phyloP scores from a whole-genome alignment of 306 rosid species.

The Casuarina cunninghamiana region DNA sequence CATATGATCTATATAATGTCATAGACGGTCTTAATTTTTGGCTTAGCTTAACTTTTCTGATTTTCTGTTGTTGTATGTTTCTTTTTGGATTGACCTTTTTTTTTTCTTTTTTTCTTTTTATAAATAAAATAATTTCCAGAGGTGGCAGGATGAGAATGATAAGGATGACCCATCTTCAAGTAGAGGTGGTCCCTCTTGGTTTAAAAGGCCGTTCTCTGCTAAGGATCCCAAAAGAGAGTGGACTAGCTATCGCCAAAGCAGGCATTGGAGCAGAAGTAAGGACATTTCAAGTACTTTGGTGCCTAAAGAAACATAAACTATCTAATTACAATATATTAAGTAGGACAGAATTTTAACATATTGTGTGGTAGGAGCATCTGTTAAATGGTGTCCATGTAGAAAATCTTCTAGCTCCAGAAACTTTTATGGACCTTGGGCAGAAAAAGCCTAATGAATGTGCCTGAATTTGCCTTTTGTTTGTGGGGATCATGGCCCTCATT shows the following conservation, averaged over 20 bases:
- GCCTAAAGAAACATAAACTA: neutral
- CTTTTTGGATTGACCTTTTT: neutral
- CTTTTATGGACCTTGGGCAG: neutral
- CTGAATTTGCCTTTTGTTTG: neutral
- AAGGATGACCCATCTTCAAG: conserved; percentile 46
- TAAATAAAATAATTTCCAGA: conserved; percentile 20
- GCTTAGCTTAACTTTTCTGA: neutral
- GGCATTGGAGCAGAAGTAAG: conserved; percentile 42
- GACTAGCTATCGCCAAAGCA: conserved; percentile 29
- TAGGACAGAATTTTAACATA: too few species aligned
- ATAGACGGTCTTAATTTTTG: neutral
- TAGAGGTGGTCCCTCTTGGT: conserved; percentile 49
- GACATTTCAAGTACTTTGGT: conserved; percentile 11
- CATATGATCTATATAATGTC: neutral
- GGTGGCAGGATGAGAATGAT: conserved; percentile 35
- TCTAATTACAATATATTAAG: neutral
- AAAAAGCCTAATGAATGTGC: conserved; percentile 9
- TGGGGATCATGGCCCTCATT: conserved; percentile 17
- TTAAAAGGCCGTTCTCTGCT: conserved; percentile 40
- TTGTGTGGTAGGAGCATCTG: neutral
- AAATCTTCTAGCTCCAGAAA: neutral
- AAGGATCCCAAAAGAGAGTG: conserved; percentile 35
- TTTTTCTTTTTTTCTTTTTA: neutral
- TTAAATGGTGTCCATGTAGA: neutral
- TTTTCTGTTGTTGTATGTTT: neutral